Base-by-base conservation (phyloP, 208 protist species). In the Strigomonas galati region DNA sequence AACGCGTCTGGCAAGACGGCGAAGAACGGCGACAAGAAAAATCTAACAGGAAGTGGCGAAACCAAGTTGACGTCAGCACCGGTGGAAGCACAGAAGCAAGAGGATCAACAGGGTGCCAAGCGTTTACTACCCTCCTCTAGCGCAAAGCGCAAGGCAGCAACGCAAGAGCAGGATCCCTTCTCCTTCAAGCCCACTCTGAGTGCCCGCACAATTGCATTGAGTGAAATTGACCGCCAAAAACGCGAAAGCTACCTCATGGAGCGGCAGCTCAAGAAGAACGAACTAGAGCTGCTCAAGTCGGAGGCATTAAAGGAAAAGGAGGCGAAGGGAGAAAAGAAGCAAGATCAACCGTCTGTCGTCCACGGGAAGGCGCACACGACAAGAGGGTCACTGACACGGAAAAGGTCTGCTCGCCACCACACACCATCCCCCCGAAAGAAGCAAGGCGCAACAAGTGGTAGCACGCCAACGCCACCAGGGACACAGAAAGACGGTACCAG, bases 111-210 rank as follows among this genome's bases (percentile, higher is more conserved):
- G n/a, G n/a, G n/a, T n/a, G n/a, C n/a, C n/a, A n/a, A n/a, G n/a
- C n/a, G n/a, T n/a, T n/a, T n/a, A n/a, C n/a, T n/a, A n/a, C n/a
- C 35, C 35, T 40, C 35, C 48, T 53, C 17, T 15, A 26, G 9
- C 48, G 9, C 7, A 17, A 15, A 15, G 56, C 56, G 19, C 30
- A 62, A n/a, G 3, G 40, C 27, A 30, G 23, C 21, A 30, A n/a
- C 12, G 59, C 44, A 61, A 23, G 64, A 52, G 9, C 27, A 21
- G 26, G 69, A 75, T 44, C 17, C 65, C 27, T 85, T 65, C 52
- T 74, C 75, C 1, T 83, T 87, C 23, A 40, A 43, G 21, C 76
- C 81, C 26, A 63, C 53, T 0, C 68, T 87, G 17, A 75, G 64
- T 24, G 46, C 59, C 14, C 73, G 49, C 37, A 84, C 77, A 21